phyloP scores from a whole-genome alignment of 1,284 basidiomycete genomes.

The Neotropicomus parvogracilis region DNA sequence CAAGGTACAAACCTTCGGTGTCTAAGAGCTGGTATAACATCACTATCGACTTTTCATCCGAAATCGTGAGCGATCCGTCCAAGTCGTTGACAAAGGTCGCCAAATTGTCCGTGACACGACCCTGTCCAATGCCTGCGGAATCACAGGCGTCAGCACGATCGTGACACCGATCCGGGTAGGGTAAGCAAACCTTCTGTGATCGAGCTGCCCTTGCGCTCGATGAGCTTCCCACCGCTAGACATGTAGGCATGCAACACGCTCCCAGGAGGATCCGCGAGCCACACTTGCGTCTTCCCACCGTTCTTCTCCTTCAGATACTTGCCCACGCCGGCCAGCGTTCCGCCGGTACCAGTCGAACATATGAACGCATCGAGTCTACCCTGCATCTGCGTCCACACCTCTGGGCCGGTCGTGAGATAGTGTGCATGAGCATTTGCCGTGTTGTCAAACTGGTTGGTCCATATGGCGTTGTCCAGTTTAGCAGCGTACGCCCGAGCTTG shows the following conservation, averaged over 20 bases:
- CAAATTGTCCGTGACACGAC: slow-evolving; percentile 93
- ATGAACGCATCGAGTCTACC: slow-evolving; percentile 87
- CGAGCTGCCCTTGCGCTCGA: slow-evolving; percentile 81
- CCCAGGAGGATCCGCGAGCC: slow-evolving; percentile 96
- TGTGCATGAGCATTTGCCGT: slow-evolving; percentile 86
- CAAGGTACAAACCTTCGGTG: slow-evolving; percentile 92
- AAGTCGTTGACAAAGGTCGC: slow-evolving; percentile 79
- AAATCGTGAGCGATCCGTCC: slow-evolving; percentile 80
- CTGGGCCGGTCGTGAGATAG: slow-evolving; percentile 90
- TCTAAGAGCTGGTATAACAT: slow-evolving; percentile 95
- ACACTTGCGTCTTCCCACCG: slow-evolving; percentile 79
- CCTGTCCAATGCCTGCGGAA: slow-evolving; percentile 87
- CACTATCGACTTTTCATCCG: slow-evolving; percentile 86
- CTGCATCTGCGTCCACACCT: slow-evolving; percentile 91
- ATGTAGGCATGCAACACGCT: slow-evolving; percentile 89
- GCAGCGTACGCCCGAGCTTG: slow-evolving; percentile 90
- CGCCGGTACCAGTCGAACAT: slow-evolving; percentile 93
- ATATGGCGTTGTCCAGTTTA: slow-evolving; percentile 84
- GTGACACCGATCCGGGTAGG: neutral
- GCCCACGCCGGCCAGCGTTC: slow-evolving; percentile 89
- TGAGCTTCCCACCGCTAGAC: slow-evolving; percentile 75
- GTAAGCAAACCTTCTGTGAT: slow-evolving; percentile 87
- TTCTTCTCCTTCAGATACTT: slow-evolving; percentile 85
- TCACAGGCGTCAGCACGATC: slow-evolving; percentile 5
- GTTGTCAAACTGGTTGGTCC: slow-evolving; percentile 99